Base-by-base conservation (phyloP, 768 basidiomycete species). In the Suillus clintonianus region DNA sequence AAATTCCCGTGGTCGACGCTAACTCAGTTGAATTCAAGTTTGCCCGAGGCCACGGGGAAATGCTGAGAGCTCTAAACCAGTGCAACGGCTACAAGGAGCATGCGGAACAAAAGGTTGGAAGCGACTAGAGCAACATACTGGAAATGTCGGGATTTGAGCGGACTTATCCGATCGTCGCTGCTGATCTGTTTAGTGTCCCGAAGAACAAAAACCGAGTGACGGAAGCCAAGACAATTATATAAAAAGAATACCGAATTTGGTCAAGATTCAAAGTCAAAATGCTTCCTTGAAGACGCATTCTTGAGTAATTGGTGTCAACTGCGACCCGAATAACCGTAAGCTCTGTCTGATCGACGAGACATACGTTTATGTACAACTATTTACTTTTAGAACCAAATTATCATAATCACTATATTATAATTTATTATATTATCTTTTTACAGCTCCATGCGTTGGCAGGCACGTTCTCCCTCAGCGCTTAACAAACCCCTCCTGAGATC, bases 131-230 rank as follows among this genome's bases (percentile, higher is more conserved):
- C 27, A 19, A 11, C 15, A 14, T 11, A 13, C 14, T 39, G 39
- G 43, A 58, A 19, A 47, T 39, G 53, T 62, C 61, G 72, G 72
- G 27, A 55, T 22, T 75, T 75, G 70, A 69, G 70, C 72, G 72
- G 72, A 67, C 48, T 62, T 71, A 67, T 55, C 48, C 10, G 45
- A 45, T 45, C n/a, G n/a, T 45, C 42, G 7, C 15, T 34, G 42
- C 42, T 48, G 22, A 27, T 62, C 34, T 39, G 62, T 45, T 45
- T 42, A 65, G 67, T 61, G 62, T 66, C 27, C 55, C 62, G 59
- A 60, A 62, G 15, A 59, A 50, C 30, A 55, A 5, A 5, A 36
- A 34, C 14, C 32, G 13, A 53, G 15, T 32, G 45, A 57, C 48
- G 7, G 0, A 8, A 63, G 47, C 65, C 45, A 48, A 59, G 22